phyloP scores from a whole-genome alignment of 352 stramenopile genomes.

The Phytophthora litchii region DNA sequence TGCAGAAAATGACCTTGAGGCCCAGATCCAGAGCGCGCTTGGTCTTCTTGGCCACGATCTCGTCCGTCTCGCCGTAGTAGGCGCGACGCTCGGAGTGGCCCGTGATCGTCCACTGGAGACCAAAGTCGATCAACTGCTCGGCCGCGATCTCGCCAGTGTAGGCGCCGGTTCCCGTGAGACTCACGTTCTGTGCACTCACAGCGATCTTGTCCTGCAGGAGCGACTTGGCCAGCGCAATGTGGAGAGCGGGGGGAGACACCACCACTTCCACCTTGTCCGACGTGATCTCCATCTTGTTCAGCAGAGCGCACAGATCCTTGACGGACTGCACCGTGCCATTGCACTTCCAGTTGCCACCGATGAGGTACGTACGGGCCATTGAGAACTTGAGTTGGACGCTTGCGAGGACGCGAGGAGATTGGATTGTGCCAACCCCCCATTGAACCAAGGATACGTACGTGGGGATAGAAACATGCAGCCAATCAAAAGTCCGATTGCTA shows the following conservation, averaged over 20 bases:
- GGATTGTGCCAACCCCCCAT: conserved; percentile 7
- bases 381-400: conserved; percentile 3
- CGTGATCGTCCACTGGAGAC: conserved; percentile 67
- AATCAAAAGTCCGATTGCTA: too few species aligned
- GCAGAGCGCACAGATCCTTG: conserved; percentile 83
- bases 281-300: conserved; percentile 75
- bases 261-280: conserved; percentile 77
- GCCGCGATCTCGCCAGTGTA: conserved; percentile 93
- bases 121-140: conserved; percentile 86
- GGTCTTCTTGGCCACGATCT: conserved; percentile 92
- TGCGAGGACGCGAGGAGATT: conserved; percentile 14
- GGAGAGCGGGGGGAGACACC: conserved; percentile 70
- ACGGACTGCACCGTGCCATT: conserved; percentile 85
- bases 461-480: too few species aligned
- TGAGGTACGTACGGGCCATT: conserved; percentile 48
- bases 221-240: conserved; percentile 53
- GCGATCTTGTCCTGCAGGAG: conserved; percentile 70
- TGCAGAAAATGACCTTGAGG: conserved; percentile 94
- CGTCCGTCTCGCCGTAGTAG: conserved; percentile 88
- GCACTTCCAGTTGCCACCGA: conserved; percentile 61
- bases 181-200: conserved; percentile 85
- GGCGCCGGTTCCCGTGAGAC: conserved; percentile 85
- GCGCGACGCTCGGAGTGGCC: conserved; percentile 90
- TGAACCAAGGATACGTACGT: too few species aligned
- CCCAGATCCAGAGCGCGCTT: conserved; percentile 82